phyloP scores from a whole-genome alignment of 1,284 basidiomycete species.

The Ceratobasidium sp. region DNA sequence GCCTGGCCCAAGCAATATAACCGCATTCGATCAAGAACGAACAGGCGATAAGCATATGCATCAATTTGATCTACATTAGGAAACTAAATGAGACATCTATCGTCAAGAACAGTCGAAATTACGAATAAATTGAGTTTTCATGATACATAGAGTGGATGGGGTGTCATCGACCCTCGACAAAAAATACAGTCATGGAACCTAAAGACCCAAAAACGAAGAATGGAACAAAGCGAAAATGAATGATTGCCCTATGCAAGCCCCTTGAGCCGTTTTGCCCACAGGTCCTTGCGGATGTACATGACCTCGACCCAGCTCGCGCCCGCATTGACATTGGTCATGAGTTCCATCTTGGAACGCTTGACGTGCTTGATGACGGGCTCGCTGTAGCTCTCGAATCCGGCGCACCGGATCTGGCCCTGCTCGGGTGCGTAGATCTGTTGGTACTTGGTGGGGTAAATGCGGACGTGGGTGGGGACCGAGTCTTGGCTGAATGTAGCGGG shows the following conservation, averaged over 20 bases:
- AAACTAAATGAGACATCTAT: no score
- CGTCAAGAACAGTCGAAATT: not conserved
- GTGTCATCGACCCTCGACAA: not conserved
- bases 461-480: slow-evolving; percentile 1
- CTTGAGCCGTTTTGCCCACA: slow-evolving; percentile 25
- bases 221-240: not conserved
- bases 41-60: not conserved
- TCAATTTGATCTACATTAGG: not conserved
- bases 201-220: slow-evolving; percentile 4
- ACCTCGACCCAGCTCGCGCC: slow-evolving; percentile 42
- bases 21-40: not conserved
- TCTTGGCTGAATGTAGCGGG: not conserved
- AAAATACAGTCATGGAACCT: slow-evolving; percentile 11
- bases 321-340: slow-evolving; percentile 32
- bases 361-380: slow-evolving; percentile 14
- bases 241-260: not conserved
- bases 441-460: slow-evolving; percentile 34
- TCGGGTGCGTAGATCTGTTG: slow-evolving; percentile 10
- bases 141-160: not conserved
- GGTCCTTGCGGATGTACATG: slow-evolving; percentile 33
- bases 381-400: slow-evolving; percentile 23
- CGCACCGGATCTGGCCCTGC: slow-evolving; percentile 21
- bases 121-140: slow-evolving; percentile 12
- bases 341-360: slow-evolving; percentile 30
- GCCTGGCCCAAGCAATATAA: not conserved